A percentile compares a stretch with the other conserved stretches of the same genome.
These are phyloP conservation scores for Paecilomyces sp. DNA, from an alignment of 2,329 filamentous ascomycete species.

Conservation along the genomic window DNA sequence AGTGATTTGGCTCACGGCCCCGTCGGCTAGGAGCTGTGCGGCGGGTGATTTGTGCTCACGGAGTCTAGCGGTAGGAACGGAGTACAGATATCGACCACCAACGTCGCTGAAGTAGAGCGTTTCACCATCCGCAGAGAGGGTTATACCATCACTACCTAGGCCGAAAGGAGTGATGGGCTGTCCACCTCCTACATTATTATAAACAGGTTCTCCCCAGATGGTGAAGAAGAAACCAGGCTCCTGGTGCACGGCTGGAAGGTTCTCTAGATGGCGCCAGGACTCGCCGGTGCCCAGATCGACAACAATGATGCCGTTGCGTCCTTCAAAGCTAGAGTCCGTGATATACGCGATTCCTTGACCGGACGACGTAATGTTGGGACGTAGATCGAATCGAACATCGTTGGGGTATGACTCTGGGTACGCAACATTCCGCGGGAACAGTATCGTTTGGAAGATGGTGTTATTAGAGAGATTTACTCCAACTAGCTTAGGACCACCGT, in stretches of 20 bases:
- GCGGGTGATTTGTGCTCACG: conserved; percentile 25
- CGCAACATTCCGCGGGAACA: conserved; percentile 42
- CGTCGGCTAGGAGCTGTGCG: conserved; percentile 39
- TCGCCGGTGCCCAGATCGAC: conserved; percentile 45
- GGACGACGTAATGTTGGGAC: conserved; percentile 29
- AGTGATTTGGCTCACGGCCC: conserved; percentile 35
- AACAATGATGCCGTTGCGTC: conserved; percentile 44
- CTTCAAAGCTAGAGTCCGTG: conserved; percentile 44
- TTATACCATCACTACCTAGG: conserved; percentile 46
- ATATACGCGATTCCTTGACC: conserved; percentile 47
- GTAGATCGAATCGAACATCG: conserved; percentile 49
- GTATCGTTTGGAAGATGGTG: conserved; percentile 43
- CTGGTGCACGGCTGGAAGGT: conserved; percentile 32
- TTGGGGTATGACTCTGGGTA: conserved; percentile 46
- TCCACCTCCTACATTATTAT: conserved; percentile 30
- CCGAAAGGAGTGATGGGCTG: conserved; percentile 30
- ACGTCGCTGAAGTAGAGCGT: conserved; percentile 43
- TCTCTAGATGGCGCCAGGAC: conserved; percentile 44
- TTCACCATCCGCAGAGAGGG: conserved; percentile 41
- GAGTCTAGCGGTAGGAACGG: conserved; percentile 37
- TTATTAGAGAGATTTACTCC: conserved; percentile 42
- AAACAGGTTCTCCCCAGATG: conserved; percentile 43
- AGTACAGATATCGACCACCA: conserved; percentile 39
- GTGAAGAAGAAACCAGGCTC: conserved; percentile 41
- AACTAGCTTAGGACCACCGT: conserved; percentile 46